phyloP scores from a whole-genome alignment of 164 flowering plant genomes.

The Vitis rupestris region DNA sequence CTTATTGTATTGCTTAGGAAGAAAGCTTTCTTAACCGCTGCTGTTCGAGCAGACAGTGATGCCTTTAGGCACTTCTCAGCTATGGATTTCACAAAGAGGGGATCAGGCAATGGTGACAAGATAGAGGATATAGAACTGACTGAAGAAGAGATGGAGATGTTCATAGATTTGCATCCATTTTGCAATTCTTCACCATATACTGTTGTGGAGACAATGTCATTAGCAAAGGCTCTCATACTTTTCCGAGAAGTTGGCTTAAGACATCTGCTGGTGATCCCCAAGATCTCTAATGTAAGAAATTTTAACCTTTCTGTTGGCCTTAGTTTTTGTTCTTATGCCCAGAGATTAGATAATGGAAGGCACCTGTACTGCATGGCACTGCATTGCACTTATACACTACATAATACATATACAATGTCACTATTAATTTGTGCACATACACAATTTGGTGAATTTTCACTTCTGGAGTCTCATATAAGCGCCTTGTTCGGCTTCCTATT shows the following conservation, averaged over 20 bases:
- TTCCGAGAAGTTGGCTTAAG: slow-evolving; percentile 87
- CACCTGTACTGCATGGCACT: background rate
- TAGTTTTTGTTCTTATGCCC: background rate
- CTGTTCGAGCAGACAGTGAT: slow-evolving; percentile 27
- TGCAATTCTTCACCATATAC: slow-evolving; percentile 87
- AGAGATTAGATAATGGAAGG: background rate
- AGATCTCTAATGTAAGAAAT: slow-evolving; percentile 61
- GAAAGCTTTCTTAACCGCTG: slow-evolving; percentile 48
- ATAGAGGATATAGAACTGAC: slow-evolving; percentile 65
- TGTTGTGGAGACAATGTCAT: slow-evolving; percentile 89
- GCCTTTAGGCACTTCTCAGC: slow-evolving; percentile 42
- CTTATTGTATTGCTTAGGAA: slow-evolving; percentile 66
- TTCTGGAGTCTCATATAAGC: no score
- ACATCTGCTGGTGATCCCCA: slow-evolving; percentile 84
- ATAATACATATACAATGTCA: background rate
- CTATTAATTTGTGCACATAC: no score
- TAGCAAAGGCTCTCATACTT: slow-evolving; percentile 80
- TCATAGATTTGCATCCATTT: slow-evolving; percentile 81
- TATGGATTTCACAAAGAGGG: slow-evolving; percentile 77
- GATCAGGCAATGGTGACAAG: slow-evolving; percentile 48
- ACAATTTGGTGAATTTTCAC: no score
- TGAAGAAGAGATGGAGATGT: slow-evolving; percentile 91
- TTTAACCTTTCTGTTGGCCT: background rate
- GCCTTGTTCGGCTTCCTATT: no score
- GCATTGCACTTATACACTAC: no score